Evolutionary conservation across 768 basidiomycete species (phyloP), one percentile per base, ranked within the genome.

Genomic region (Neoboletus subvelutipes): DNA sequence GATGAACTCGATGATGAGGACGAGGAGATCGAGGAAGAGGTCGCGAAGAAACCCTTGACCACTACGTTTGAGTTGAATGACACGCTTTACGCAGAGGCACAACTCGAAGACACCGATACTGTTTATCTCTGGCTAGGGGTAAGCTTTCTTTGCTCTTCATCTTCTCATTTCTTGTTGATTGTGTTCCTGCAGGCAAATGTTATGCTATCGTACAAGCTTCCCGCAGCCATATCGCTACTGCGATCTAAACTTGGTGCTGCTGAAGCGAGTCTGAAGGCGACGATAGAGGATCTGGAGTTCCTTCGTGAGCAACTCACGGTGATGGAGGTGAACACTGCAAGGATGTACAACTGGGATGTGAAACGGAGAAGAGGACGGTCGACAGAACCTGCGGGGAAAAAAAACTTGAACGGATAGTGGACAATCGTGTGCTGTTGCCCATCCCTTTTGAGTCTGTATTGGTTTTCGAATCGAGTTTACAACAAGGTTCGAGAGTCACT

Each of bases 91-190:
- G 94, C 94, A 5, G 92, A 96, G 66, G 96, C 95, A 6, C 85
- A 90, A 61, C 76, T 98, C 4, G 85, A 92, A 58, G 86, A 94
- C 58, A 88, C 87, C 0, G 94, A 96, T 53, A 86, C 87, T 0
- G 95, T 98, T 11, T 94, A 86, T 65, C 77, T 99, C 28, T 99
- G 97, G 96, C 85, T 99, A 20, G 96, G 96, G 31, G 95, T 98
- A 75, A 67, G 89, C 75, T 29, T 76, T 39, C 45, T 24, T 50
- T 24, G 10, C 40, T 22, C 24, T 15, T 12, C 8, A 13, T 28
- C 5, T 9, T 17, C 0, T 20, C 17, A 17, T 45, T 43, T 55
- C 31, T 5, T 6, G 11, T 22, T 51, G 51, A 49, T 39, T 28
- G 11, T 4, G 24, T 50, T 17, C n/a, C 15, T 36, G 11, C 61